A percentile compares a stretch with the other conserved stretches of the same genome.
These are phyloP conservation scores for Vanrija sp. DNA, from an alignment of 1,284 basidiomycete species.

Conservation along the genomic window DNA sequence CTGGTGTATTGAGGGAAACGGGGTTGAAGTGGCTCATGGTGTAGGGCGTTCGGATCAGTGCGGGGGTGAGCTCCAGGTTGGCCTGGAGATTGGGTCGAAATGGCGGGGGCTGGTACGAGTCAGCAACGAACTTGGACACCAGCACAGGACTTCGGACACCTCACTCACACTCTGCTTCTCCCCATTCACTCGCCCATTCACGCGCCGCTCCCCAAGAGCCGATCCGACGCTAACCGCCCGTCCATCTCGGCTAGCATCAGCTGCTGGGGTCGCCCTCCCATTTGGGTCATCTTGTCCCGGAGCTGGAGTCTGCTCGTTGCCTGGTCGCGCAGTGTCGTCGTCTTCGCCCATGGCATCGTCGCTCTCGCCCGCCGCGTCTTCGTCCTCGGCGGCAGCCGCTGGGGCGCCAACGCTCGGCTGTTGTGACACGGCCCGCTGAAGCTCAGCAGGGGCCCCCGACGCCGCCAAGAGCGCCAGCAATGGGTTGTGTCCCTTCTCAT, in stretches of 20 bases:
- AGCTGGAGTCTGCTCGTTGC: constrained; percentile 5
- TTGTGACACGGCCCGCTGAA: constrained; percentile 16
- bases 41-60: constrained; percentile 70
- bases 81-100: constrained; percentile 42
- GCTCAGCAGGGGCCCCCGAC: constrained; percentile 9
- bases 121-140: background rate
- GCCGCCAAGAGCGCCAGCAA: constrained; percentile 25
- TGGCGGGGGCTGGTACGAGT: constrained; percentile 25
- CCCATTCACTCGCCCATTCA: constrained; percentile 18
- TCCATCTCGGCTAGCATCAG: constrained; percentile 13
- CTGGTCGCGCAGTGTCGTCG: constrained; percentile 8
- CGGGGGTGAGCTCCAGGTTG: constrained; percentile 51
- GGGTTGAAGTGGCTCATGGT: constrained; percentile 58
- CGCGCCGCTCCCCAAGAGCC: constrained; percentile 17
- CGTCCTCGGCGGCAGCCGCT: constrained; percentile 23
- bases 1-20: constrained; percentile 30
- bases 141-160: no score
- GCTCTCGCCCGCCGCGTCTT: constrained; percentile 42
- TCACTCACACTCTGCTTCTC: constrained; percentile 20
- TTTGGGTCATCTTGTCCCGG: constrained; percentile 17
- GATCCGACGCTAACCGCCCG: constrained; percentile 21
- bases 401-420: constrained; percentile 3
- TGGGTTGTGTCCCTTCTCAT: constrained; percentile 56
- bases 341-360: constrained; percentile 31
- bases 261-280: constrained; percentile 20